Percentiles rank a stretch among this genome's conserved stretches.
phyloP scores from a whole-genome alignment of 495 filamentous ascomycete genomes.

The Astrothelium macrocarpum region DNA sequence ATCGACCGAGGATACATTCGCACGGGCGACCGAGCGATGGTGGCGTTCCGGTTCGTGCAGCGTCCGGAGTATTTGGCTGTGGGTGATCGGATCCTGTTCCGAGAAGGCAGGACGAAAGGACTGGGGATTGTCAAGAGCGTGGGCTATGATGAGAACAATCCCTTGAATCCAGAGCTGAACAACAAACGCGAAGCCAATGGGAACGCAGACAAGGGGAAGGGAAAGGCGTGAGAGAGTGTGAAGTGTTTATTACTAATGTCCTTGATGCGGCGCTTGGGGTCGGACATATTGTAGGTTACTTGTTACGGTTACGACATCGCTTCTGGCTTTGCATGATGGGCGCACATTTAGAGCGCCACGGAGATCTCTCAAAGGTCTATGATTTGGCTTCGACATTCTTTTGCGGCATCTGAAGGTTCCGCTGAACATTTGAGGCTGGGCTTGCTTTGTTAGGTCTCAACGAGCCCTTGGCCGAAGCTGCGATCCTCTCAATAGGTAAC shows the following conservation, averaged over 20 bases:
- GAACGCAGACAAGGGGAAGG: slow-evolving; percentile 6
- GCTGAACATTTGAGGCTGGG: background rate
- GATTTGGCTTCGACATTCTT: background rate
- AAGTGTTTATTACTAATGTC: background rate
- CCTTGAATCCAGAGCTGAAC: slow-evolving; percentile 41
- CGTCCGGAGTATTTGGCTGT: slow-evolving; percentile 86
- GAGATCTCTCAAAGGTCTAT: no score
- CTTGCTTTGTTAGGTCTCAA: background rate
- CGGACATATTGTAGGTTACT: background rate
- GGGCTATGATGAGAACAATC: slow-evolving; percentile 66
- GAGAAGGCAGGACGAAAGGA: slow-evolving; percentile 92
- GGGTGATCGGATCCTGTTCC: slow-evolving; percentile 84
- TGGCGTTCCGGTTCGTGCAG: slow-evolving; percentile 92
- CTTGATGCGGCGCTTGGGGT: background rate
- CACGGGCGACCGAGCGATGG: slow-evolving; percentile 82
- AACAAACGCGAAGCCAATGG: slow-evolving; percentile 19
- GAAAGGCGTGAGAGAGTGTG: background rate
- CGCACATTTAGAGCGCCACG: no score
- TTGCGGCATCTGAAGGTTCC: background rate
- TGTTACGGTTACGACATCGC: background rate
- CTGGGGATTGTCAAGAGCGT: slow-evolving; percentile 88
- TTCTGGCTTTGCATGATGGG: background rate
- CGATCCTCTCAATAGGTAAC: background rate
- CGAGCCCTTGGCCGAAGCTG: background rate
- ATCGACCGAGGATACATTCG: slow-evolving; percentile 94